Base-by-base conservation (phyloP, 768 basidiomycete species). In the Leccinum longicurvipes region DNA sequence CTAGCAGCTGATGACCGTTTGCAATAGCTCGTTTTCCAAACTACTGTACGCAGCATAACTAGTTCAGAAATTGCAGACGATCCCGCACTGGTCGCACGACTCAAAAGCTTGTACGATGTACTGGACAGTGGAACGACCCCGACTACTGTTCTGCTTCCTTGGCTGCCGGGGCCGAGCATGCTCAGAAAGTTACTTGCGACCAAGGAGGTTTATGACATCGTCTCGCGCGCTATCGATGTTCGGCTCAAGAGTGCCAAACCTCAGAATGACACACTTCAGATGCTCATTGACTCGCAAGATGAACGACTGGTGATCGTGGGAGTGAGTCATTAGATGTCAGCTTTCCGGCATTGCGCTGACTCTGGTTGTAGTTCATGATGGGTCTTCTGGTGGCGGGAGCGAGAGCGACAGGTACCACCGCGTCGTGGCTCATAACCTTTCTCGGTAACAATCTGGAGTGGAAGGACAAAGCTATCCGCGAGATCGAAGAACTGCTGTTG, bases 331-430 rank as follows among this genome's bases (percentile, higher is more conserved):
- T 54, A 42, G 23, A 27, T 23, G 57, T 62, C 60, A 63, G 59
- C 51, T 27, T 62, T 57, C 51, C 50, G 55, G 55, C 28, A 50
- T 61, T 51, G 51, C 60, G 34, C 39, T 72, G 54, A 70, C 58
- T 57, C 65, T 44, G 23, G 62, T 46, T 64, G 41, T 62, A 89
- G 87, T 90, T 91, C 69, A 86, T 89, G 56, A 89, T 90, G 85
- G 89, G 89, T 29, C 73, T 91, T 15, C 75, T 91, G 54, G 85
- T 89, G 54, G 89, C 89, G 29, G 89, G 89, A n/a, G 84, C 88
- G 41, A 80, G 89, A 65, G 86, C 89, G 12, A 91, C 87, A 45
- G 88, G 88, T 11, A 86, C 86, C 10, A 86, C 87, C 77, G 88
- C 87, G 36, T 87, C 84, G 28, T 91, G 89, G 89, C 70, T 91